phyloP scores from a whole-genome alignment of 2,329 filamentous ascomycete species.

The Alternaria gaisen region DNA sequence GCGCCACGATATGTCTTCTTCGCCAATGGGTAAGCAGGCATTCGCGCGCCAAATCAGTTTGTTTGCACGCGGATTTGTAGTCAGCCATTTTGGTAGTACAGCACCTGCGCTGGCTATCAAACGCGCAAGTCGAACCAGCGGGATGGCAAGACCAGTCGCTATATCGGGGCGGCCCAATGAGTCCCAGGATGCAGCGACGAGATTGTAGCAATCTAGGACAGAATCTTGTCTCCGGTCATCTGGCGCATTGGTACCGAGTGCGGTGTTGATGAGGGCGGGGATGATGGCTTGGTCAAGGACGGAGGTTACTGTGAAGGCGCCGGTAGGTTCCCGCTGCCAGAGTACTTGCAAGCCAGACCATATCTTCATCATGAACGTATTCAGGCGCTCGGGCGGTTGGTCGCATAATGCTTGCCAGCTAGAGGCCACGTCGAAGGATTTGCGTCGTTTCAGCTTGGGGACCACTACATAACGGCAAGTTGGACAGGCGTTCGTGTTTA shows the following conservation, averaged over 20 bases:
- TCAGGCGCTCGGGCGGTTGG: slow-evolving; percentile 27
- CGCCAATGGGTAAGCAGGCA: slow-evolving; percentile 28
- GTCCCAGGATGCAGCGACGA: slow-evolving; percentile 37
- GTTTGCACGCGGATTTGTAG: slow-evolving; percentile 30
- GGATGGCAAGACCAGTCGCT: slow-evolving; percentile 37
- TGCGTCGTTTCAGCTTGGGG: slow-evolving; percentile 15
- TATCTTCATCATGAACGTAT: slow-evolving; percentile 28
- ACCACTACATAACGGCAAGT: slow-evolving; percentile 37
- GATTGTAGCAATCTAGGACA: slow-evolving; percentile 35
- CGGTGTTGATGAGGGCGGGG: slow-evolving; percentile 29
- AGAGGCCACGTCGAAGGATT: slow-evolving; percentile 29
- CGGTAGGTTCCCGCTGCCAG: slow-evolving; percentile 26
- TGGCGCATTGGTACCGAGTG: background rate
- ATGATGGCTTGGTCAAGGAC: slow-evolving; percentile 33
- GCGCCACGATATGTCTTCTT: slow-evolving; percentile 33
- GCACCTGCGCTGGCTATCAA: slow-evolving; percentile 37
- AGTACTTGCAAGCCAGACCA: slow-evolving; percentile 33
- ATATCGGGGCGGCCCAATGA: slow-evolving; percentile 35
- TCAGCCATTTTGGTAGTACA: slow-evolving; percentile 36
- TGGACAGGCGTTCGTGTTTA: slow-evolving; percentile 39
- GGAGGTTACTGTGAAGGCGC: slow-evolving; percentile 30
- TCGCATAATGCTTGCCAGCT: slow-evolving; percentile 42
- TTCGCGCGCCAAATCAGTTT: slow-evolving; percentile 44
- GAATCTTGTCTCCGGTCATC: slow-evolving; percentile 11
- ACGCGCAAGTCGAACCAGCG: slow-evolving; percentile 41